Base-by-base conservation (phyloP, 2,329 filamentous ascomycete genomes). In the Apiospora marii region DNA sequence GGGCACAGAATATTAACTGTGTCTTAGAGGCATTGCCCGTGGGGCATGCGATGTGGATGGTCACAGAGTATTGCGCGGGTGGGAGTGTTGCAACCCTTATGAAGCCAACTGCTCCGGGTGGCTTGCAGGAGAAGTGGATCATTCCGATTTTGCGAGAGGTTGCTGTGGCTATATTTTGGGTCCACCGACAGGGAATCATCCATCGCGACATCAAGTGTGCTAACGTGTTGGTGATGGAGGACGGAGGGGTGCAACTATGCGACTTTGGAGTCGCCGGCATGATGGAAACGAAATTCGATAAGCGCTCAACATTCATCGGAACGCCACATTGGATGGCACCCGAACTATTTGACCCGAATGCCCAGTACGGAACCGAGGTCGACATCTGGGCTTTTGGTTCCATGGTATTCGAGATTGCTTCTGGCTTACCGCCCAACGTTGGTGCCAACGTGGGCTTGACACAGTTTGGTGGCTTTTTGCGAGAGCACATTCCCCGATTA, bases 281-380 rank as follows among this genome's bases (percentile, higher is more conserved):
- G 67, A 89, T 95, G 72, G 93, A 95, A 79, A 92, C 88, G 58
- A 92, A 93, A 76, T 88, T 91, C 71, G 91, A 93, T 77, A 96
- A 96, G 82, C 87, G 93, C 70, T 92, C 92, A 4, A 96, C 94
- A 0, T 92, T 96, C 68, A 93, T 96, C 72, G 94, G 94, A 30
- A 96, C 94, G 0, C 92, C 92, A 3, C 91, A 95, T 81, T 96
- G 93, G 92, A 95, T 96, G 93, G 93, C 94, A 0, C 93, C 92
- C 0, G 94, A 96, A 78, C 86, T 96, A 16, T 92, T 93, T 76
- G 89, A 92, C 72, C 86, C 88, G 49, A 85, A 88, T 4, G 86
- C 88, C 13, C 90, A 90, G 6, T 93, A 93, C 79, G 92, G 92
- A 73, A 92, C 90, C 19, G 91, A 92, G 78, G 90, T 93, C 61